Conservation (phyloP, 352 stramenopile species). For the Nothophytophthora sp. region DNA sequence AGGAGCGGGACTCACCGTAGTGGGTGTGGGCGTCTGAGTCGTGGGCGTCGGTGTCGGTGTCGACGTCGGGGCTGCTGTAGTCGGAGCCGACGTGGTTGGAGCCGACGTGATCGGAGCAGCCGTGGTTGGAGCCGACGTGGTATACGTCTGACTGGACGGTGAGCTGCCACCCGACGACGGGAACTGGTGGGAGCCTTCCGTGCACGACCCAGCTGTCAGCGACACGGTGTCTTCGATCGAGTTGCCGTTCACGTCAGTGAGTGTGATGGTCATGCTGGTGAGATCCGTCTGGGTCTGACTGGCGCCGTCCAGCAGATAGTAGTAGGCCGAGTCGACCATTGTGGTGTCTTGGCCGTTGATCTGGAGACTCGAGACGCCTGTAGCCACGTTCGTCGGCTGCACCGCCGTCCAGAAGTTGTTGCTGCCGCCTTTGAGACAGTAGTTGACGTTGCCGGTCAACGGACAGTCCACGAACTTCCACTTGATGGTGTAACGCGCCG, state of each 20-base stretch:
- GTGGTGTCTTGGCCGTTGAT: slow-evolving; percentile 57
- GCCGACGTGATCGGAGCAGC: not conserved
- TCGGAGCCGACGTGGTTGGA: not conserved
- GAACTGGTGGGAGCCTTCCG: slow-evolving; percentile 52
- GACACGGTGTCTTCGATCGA: slow-evolving; percentile 59
- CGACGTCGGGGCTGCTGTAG: not conserved
- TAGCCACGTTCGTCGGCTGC: slow-evolving; percentile 58
- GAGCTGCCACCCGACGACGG: not conserved
- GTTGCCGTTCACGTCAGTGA: slow-evolving; percentile 55
- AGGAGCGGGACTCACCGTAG: not conserved
- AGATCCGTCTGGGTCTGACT: slow-evolving; percentile 42
- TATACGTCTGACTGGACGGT: too few relatives aligned
- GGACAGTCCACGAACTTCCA: slow-evolving; percentile 75
- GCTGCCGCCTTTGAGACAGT: slow-evolving; percentile 64
- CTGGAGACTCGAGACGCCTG: slow-evolving; percentile 48
- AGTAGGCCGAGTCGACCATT: slow-evolving; percentile 69
- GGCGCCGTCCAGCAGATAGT: slow-evolving; percentile 57
- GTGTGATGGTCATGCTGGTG: slow-evolving; percentile 37
- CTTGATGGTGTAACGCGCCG: slow-evolving; percentile 44
- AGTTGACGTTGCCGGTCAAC: slow-evolving; percentile 49
- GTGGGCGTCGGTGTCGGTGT: slow-evolving; percentile 3
- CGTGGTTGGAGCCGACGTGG: slow-evolving; percentile 1
- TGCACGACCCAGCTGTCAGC: slow-evolving; percentile 43
- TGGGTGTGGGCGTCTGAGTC: too few relatives aligned
- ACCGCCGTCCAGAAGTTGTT: slow-evolving; percentile 65